Conservation (phyloP, 2,329 filamentous ascomycete genomes). For the Alternaria incomplexa region DNA sequence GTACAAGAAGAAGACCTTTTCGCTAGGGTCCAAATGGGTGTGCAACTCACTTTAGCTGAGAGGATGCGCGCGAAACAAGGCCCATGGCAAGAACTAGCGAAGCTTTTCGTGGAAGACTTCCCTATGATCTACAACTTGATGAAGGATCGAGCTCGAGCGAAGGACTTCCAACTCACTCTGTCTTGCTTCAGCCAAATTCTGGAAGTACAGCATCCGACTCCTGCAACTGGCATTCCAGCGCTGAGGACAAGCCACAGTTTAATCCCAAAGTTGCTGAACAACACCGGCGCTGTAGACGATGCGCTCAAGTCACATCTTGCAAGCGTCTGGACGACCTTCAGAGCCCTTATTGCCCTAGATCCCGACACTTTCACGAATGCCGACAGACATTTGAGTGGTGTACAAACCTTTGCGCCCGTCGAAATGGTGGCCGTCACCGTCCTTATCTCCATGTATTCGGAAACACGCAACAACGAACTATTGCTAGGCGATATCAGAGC, state of each 20-base stretch:
- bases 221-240: slow-evolving; percentile 29
- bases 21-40: slow-evolving; percentile 55
- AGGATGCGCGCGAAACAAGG: slow-evolving; percentile 55
- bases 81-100: slow-evolving; percentile 54
- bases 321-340: slow-evolving; percentile 41
- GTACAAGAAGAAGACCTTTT: slow-evolving; percentile 58
- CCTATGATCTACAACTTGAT: slow-evolving; percentile 41
- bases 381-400: slow-evolving; percentile 27
- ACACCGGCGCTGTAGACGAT: slow-evolving; percentile 34
- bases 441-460: slow-evolving; percentile 41
- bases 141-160: slow-evolving; percentile 36
- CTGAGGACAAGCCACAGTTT: slow-evolving; percentile 27
- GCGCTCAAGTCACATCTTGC: slow-evolving; percentile 41
- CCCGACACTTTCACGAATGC: slow-evolving; percentile 39
- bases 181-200: slow-evolving; percentile 48
- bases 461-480: slow-evolving; percentile 32
- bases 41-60: slow-evolving; percentile 54
- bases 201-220: slow-evolving; percentile 37
- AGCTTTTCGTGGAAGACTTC: slow-evolving; percentile 53
- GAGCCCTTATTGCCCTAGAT: slow-evolving; percentile 33
- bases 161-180: slow-evolving; percentile 44
- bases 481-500: slow-evolving; percentile 40
- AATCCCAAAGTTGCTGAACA: slow-evolving; percentile 35
- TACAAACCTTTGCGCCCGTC: slow-evolving; percentile 46
- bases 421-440: slow-evolving; percentile 45